Base-by-base conservation (phyloP, 2,329 filamentous ascomycete species). In the Byssochlamys sp. region DNA sequence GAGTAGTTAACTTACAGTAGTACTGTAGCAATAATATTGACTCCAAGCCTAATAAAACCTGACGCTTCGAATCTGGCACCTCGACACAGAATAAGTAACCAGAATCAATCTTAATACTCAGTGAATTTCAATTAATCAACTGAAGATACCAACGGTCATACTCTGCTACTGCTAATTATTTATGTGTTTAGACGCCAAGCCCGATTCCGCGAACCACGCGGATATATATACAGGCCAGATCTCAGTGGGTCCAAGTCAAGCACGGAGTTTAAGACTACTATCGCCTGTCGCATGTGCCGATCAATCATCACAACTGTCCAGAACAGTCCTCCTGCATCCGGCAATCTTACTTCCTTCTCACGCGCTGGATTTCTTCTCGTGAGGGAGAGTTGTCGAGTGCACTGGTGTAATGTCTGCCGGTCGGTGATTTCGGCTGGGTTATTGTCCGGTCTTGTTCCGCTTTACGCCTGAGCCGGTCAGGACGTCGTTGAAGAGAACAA, bases 271-370 rank as follows among this genome's bases (percentile, higher is more conserved):
- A 33, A 33, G 31, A 6, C 31, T 33, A 11, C 31, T 11, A 19
- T 7, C 35, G 35, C 35, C n/a, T 7, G 14, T 58, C 49, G 50
- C 52, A 52, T 52, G 39, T 58, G 35, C 53, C 52, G 53, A 50
- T 50, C 56, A 53, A 33, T 60, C 52, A 57, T 62, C 54, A 57
- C 60, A 59, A 51, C 58, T 57, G 61, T 56, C 61, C 39, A 45
- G n/a, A 45, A 45, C 39, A 14, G 39, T 45, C n/a, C 39, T 45
- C 19, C n/a, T 45, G 19, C 14, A n/a, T 39, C 14, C n/a, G 19
- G 14, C 2, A 45, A 45, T n/a, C 19, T 45, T n/a, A 3, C n/a
- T 45, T 19, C 14, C 14, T 45, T 19, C n/a, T 6, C n/a, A n/a
- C n/a, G 3, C 19, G 4, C 39, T 45, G 39, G n/a, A 19, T 19